Evolutionary conservation across 225 moss, liverwort and hornwort species (phyloP).

Genomic region (Physcomitrellopsis africana): DNA sequence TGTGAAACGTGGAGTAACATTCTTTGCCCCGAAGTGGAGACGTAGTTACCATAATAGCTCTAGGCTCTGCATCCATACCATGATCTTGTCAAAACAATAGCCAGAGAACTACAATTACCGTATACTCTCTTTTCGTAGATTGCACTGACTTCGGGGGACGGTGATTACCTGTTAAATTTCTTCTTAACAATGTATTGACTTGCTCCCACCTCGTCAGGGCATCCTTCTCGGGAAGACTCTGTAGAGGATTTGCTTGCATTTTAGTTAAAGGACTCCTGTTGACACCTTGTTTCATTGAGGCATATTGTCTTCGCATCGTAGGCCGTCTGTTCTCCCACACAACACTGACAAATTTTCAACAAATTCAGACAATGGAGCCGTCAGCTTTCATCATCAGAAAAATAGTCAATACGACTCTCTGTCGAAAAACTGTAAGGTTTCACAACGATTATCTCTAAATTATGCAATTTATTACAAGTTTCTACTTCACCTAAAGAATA

Average conservation of each 20-base stretch:
- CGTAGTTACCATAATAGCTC: constrained; percentile 31
- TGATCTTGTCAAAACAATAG: constrained; percentile 18
- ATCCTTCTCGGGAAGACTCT: constrained; percentile 72
- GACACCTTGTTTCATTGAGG: constrained; percentile 46
- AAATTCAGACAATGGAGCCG: constrained; percentile 7
- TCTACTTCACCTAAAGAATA: constrained; percentile 13
- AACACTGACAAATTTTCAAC: constrained; percentile 34
- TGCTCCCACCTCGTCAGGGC: constrained; percentile 61
- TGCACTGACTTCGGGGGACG: background rate
- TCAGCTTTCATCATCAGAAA: constrained; percentile 18
- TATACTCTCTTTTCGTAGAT: background rate
- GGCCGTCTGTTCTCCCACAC: constrained; percentile 60
- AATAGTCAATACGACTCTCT: constrained; percentile 2
- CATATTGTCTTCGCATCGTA: constrained; percentile 45
- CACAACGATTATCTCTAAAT: constrained; percentile 17
- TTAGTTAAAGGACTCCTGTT: constrained; percentile 57
- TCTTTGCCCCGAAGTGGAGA: constrained; percentile 42
- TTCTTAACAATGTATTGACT: constrained; percentile 54
- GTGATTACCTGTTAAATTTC: constrained; percentile 43
- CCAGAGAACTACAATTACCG: background rate
- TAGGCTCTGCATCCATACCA: constrained; percentile 44
- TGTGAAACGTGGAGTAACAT: constrained; percentile 64
- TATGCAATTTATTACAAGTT: constrained; percentile 7
- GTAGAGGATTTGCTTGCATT: constrained; percentile 65
- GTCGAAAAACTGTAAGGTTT: constrained; percentile 12